These are phyloP conservation scores for Capsella bursapastoris DNA, from an alignment of 345 rosid genomes.

Conservation along the genomic window DNA sequence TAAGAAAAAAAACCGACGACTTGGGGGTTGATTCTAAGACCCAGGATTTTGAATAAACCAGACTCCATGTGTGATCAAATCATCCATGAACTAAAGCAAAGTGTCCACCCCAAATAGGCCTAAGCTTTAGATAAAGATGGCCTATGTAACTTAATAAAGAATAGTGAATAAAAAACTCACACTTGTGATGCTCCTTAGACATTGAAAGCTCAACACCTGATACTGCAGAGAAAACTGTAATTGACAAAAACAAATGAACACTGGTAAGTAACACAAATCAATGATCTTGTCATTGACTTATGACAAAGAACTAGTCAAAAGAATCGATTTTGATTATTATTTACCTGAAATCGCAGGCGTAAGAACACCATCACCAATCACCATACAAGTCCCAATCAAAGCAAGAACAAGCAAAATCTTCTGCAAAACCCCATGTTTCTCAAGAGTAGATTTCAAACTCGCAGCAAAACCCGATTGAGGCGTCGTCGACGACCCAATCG, in stretches of 20 bases:
- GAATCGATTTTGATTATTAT: neutral
- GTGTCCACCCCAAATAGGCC: constrained; percentile 1
- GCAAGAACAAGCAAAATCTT: constrained; percentile 73
- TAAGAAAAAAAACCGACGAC: constrained; percentile 13
- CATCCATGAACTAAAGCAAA: constrained; percentile 23
- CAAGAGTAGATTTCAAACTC: constrained; percentile 66
- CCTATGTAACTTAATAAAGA: constrained; percentile 13
- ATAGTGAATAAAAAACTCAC: constrained; percentile 48
- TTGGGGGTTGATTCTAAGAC: neutral
- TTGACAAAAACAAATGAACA: constrained; percentile 22
- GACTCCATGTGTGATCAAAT: constrained; percentile 1
- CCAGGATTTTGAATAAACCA: neutral
- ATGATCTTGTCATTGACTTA: constrained; percentile 8
- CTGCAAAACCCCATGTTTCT: constrained; percentile 73
- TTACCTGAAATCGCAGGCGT: constrained; percentile 91
- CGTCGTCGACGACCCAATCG: constrained; percentile 20
- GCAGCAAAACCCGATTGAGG: constrained; percentile 56
- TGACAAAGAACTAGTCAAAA: constrained; percentile 22
- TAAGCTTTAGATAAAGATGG: neutral
- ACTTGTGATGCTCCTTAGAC: constrained; percentile 79
- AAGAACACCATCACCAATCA: constrained; percentile 92
- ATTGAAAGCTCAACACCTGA: constrained; percentile 88
- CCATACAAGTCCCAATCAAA: constrained; percentile 96
- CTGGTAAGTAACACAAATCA: constrained; percentile 15
- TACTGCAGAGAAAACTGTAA: constrained; percentile 88